Base-by-base conservation (phyloP, 2,329 filamentous ascomycete genomes). In the Ophiostoma sp. region DNA sequence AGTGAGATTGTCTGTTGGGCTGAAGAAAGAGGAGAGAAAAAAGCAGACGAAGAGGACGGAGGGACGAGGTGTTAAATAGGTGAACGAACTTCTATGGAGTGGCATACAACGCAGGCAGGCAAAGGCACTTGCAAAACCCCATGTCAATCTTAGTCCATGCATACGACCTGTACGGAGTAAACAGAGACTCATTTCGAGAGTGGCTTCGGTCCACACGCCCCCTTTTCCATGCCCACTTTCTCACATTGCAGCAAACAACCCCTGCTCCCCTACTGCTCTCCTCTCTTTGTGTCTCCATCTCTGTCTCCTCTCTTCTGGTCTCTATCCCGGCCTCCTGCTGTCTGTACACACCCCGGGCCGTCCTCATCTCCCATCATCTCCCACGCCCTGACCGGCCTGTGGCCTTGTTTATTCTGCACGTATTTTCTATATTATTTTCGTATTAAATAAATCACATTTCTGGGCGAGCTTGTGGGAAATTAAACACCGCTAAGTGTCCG, bases 21-120 rank as follows among this genome's bases (percentile, higher is more conserved):
- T 77, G 76, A 72, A 67, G 76, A 77, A 74, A 74, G 72, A 68
- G 76, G 76, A 74, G 74, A 71, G 76, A 74, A 58, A 63, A 69
- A 68, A 71, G 72, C 69, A 69, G 67, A 67, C 27, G 70, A 68
- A 66, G 65, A 64, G 55, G 63, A 70, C 66, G 69, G 70, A 66
- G 73, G 64, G 45, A 41, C 44, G 67, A 72, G 71, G 44, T 73
- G 71, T 77, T 78, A 78, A 78, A 77, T 78, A 78, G 38, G n/a
- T 60, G 38, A 40, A 18, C 42, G 58, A 40, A n/a, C 12, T 42
- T 27, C 14, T 69, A 62, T 47, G 64, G 49, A 11, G 27, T 45
- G 64, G 49, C 45, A 49, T 55, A 55, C 49, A 55, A 27, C 1
- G 42, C 44, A n/a, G 40, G 64, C 27, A 55, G 52, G 41, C 36